Percentiles rank a stretch among this genome's conserved stretches.
These are phyloP conservation scores for Nicotiana obtusifolia DNA, from an alignment of 257 asterid species.

Conservation along the genomic window DNA sequence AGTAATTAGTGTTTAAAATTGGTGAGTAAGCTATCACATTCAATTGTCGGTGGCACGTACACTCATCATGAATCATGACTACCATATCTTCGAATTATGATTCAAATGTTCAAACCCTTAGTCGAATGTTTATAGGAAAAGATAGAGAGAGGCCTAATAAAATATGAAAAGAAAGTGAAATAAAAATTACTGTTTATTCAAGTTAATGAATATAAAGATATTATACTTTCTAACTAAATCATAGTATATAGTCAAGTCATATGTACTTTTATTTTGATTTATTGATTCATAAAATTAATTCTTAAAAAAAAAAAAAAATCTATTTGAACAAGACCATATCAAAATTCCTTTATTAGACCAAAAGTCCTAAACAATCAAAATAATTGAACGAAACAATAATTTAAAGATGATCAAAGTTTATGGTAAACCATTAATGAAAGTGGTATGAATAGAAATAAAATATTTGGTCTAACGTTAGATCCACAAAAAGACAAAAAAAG, in stretches of 20 bases:
- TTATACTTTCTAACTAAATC: no score
- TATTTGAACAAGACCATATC: no score
- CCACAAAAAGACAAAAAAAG: background rate
- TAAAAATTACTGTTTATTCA: background rate
- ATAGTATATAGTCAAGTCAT: no score
- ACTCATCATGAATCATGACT: background rate
- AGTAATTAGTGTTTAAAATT: background rate
- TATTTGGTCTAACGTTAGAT: background rate
- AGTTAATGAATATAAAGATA: no score
- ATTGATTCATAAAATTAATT: no score
- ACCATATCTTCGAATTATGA: background rate
- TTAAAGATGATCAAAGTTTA: background rate
- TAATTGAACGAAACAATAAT: no score
- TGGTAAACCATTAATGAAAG: background rate
- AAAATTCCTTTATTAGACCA: no score
- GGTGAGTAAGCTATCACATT: background rate
- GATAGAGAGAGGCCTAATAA: background rate
- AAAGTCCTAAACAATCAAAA: no score
- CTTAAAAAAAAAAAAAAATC: no score
- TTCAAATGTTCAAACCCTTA: background rate
- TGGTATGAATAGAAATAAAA: background rate
- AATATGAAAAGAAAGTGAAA: background rate
- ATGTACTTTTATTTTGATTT: no score
- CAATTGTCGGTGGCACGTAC: conserved; percentile 4
- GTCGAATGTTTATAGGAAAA: background rate